Evolutionary conservation across 2,329 filamentous ascomycete species (phyloP).

Genomic region (Aspergillus neoniger): DNA sequence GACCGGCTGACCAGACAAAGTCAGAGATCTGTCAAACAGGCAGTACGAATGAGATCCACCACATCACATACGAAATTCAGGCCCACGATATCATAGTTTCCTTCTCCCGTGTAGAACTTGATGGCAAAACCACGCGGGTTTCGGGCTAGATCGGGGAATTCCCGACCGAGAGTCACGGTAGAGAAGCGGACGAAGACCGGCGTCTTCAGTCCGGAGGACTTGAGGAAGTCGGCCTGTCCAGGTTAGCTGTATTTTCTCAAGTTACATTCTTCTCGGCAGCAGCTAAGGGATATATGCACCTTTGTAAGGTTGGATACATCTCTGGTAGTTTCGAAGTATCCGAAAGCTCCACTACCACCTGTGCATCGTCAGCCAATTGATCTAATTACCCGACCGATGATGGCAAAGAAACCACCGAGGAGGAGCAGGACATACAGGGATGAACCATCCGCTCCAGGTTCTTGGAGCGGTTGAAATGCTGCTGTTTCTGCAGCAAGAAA

Average conservation of each 20-base stretch:
- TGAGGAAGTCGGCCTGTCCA: conserved; percentile 43
- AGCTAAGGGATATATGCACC: background rate
- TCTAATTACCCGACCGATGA: too few species aligned
- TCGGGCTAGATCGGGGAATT: conserved; percentile 49
- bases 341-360: conserved; percentile 27
- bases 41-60: too few species aligned
- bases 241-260: background rate
- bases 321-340: conserved; percentile 29
- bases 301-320: conserved; percentile 22
- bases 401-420: too few species aligned
- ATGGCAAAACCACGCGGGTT: conserved; percentile 54
- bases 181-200: conserved; percentile 49
- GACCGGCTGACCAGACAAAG: conserved; percentile 35
- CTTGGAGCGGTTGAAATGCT: conserved; percentile 60
- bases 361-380: background rate
- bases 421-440: conserved; percentile 20
- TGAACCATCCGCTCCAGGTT: conserved; percentile 47
- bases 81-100: conserved; percentile 54
- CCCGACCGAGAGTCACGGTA: conserved; percentile 47
- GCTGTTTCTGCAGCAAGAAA: conserved; percentile 58
- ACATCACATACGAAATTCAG: conserved; percentile 42
- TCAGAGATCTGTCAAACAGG: too few species aligned
- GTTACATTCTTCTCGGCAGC: too few species aligned
- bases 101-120: conserved; percentile 53
- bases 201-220: conserved; percentile 44